Conservation (phyloP, 1,284 basidiomycete species). For the Ustilago curta region DNA sequence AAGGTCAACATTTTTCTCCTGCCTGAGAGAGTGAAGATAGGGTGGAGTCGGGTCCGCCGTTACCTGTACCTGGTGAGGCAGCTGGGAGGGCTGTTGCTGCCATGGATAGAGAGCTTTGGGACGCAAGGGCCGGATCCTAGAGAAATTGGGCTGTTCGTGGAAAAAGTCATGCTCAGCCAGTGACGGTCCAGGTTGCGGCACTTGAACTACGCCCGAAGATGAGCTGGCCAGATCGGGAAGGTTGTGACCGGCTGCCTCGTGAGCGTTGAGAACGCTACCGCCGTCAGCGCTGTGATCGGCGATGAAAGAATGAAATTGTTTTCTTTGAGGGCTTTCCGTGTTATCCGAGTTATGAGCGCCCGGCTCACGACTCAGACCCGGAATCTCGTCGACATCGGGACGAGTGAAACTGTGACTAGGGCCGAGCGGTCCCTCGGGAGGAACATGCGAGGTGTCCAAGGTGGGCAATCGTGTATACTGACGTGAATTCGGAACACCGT, state of each 20-base stretch:
- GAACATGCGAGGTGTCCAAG: no score
- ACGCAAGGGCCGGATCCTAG: not conserved
- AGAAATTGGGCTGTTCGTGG: no score
- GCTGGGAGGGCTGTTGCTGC: not conserved
- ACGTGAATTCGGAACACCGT: not conserved
- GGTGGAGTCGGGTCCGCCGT: not conserved
- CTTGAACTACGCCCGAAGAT: not conserved
- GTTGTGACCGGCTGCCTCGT: not conserved
- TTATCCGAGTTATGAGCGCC: no score
- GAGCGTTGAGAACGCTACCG: not conserved
- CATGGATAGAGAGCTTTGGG: conserved; percentile 5
- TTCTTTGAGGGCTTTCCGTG: not conserved
- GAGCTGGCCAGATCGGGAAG: not conserved
- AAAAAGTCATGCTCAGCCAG: not conserved
- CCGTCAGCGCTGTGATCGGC: not conserved
- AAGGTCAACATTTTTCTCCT: not conserved
- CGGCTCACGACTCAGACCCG: not conserved
- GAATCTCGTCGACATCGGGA: not conserved
- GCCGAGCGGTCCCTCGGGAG: not conserved
- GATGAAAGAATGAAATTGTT: not conserved
- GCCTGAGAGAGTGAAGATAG: not conserved
- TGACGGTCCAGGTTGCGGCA: not conserved
- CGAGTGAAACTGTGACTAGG: not conserved
- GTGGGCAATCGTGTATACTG: no score
- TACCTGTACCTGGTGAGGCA: not conserved